Base-by-base conservation (phyloP, 2,329 filamentous ascomycete species). In the Paraconiothyrium brasiliense region DNA sequence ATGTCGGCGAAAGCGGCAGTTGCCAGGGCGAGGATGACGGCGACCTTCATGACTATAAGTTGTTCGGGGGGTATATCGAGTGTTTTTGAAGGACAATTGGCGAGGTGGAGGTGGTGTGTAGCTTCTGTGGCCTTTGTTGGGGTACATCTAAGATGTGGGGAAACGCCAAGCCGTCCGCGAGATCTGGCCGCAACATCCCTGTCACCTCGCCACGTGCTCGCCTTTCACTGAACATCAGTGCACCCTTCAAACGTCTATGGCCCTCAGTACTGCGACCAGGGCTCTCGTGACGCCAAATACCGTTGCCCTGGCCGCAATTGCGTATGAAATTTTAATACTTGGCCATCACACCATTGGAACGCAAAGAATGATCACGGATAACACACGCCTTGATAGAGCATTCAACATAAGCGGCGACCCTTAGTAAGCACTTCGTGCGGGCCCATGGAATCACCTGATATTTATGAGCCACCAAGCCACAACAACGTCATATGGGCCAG, bases 11-110 rank as follows among this genome's bases (percentile, higher is more conserved):
- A 50, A 32, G 80, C 80, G 61, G 80, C 76, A 54, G 87, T 84
- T 65, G 87, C 81, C 63, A 85, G 71, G 60, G 83, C 76, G 68
- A 82, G 75, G 63, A 86, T 71, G 65, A 81, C 68, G 59, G 82
- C 72, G 59, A 82, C 65, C 72, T 80, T 83, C 83, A 85, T 85
- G 60, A 47, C 34, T 24, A 30, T 30, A 7, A 20, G 8, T 2
- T 30, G 32, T 27, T 48, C 8, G 43, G 34, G 39, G 24, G 7
- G 32, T 46, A 13, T 48, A 27, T 43, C n/a, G 48, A 13, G n/a
- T 24, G 27, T 37, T 60, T 62, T 24, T 20, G 58, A 6, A 37
- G 44, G 43, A 20, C 54, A 56, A 56, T 56, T 46, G 54, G 43
- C 34, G 10, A 4, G 16, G 27, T 47, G 43, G 35, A 30, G 30